Evolutionary conservation across 106 monocot species (phyloP), one percentile per base, ranked within the genome.

Genomic region (Acorus gramineus): DNA sequence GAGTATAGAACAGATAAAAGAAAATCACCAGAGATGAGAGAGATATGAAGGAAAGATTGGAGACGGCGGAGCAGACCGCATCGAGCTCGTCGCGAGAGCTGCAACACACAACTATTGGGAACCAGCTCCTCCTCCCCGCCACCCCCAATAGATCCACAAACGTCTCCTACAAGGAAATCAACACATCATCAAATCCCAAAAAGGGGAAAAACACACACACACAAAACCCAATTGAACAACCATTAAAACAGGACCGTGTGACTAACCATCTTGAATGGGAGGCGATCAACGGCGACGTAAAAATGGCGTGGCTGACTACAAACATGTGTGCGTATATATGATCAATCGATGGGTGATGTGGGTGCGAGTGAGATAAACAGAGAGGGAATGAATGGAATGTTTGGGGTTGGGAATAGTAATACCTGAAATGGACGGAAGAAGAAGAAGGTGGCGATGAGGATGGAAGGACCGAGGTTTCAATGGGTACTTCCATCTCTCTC

Each of bases 11-110:
- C 7, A 12, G 8, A 49, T 47, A 59, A 44, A 8, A 4, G 49
- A 14, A 46, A 43, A 50, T 54, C 69, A 99, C 98, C 85, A 99
- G 75, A 6, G 82, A 74, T 4, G 81, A 92, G 14, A 85, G 67
- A 14, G 98, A 84, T 66, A 99, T 75, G 69, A 85, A 92, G 49
- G 80, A 66, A 50, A 89, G 87, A 48, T 69, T 80, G 54, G 98
- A 83, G 48, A 92, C 73, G 0, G 79, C 66, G 14, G 92, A 77
- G 69, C 84, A 99, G 60, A 99, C 85, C 42, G 85, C 76, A 53
- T 99, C 98, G 11, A 99, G 85, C 79, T 92, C 92, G 61, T 99
- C 98, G 11, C 98, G 77, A 4, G 88, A 92, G 69, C 79, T 89
- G 77, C 92, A 92, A 68, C 98, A 86, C 2, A 89, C 53, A 44